Percentiles rank a stretch among this genome's conserved stretches.
Evolutionary conservation across 192 early-diverging fungal species (phyloP).

Genomic region (Mortierella hygrophila): DNA sequence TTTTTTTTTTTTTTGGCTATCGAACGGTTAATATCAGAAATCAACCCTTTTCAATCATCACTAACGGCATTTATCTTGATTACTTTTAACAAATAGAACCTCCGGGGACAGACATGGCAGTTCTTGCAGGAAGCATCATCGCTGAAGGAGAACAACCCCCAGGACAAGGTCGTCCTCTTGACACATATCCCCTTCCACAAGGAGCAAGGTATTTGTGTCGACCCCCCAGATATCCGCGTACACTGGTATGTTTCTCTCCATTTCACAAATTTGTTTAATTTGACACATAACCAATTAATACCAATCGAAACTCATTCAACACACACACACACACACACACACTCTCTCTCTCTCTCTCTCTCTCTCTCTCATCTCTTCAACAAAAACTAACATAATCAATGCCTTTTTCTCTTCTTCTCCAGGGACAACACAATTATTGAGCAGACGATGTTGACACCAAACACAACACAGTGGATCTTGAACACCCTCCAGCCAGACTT

Average conservation of each 20-base stretch:
- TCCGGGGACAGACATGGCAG: slow-evolving; percentile 66
- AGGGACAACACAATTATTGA: slow-evolving; percentile 59
- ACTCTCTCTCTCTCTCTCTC: no score
- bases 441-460: slow-evolving; percentile 71
- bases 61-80: neutral
- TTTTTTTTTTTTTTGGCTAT: neutral
- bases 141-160: slow-evolving; percentile 34
- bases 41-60: no score
- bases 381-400: no score
- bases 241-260: slow-evolving; percentile 27
- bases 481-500: slow-evolving; percentile 66
- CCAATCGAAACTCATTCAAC: no score
- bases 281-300: neutral
- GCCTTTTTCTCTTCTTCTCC: neutral
- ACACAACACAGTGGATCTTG: slow-evolving; percentile 67
- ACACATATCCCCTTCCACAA: slow-evolving; percentile 75
- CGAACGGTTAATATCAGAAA: neutral
- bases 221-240: slow-evolving; percentile 51
- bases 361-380: no score
- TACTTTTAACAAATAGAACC: slow-evolving; percentile 31
- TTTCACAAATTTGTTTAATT: neutral
- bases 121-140: slow-evolving; percentile 60
- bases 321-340: no score
- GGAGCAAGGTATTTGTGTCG: slow-evolving; percentile 65
- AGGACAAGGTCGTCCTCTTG: slow-evolving; percentile 65